A percentile compares a stretch with the other conserved stretches of the same genome.
phyloP scores from a whole-genome alignment of 345 rosid species.

The Orychophragmus violaceus region DNA sequence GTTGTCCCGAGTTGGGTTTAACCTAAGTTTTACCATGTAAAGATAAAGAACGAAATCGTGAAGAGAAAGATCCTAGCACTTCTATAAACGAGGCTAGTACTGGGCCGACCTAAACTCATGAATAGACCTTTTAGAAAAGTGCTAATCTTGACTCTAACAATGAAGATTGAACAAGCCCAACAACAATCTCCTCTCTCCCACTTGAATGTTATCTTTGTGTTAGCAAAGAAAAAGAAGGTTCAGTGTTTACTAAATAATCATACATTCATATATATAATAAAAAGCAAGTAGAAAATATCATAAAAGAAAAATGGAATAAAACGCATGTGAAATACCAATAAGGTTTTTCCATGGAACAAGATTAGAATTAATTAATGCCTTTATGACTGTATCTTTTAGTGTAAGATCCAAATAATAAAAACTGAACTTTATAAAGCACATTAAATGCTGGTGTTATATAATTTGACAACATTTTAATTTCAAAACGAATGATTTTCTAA shows the following conservation, averaged over 20 bases:
- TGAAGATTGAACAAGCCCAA: slow-evolving; percentile 1
- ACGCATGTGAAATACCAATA: slow-evolving; percentile 17
- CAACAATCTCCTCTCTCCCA: slow-evolving; percentile 5
- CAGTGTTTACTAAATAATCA: not conserved
- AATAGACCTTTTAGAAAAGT: too few relatives aligned
- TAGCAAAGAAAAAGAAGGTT: not conserved
- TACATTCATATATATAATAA: not conserved
- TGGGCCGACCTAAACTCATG: too few relatives aligned
- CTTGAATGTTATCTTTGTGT: not conserved
- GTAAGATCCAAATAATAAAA: not conserved
- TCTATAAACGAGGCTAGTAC: too few relatives aligned
- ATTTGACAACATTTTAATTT: not conserved
- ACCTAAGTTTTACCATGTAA: too few relatives aligned
- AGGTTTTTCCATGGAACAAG: not conserved
- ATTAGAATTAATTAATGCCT: slow-evolving; percentile 7
- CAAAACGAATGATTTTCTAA: not conserved
- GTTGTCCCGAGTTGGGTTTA: too few relatives aligned
- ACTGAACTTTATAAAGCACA: slow-evolving; percentile 6
- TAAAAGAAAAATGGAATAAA: not conserved
- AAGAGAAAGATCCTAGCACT: too few relatives aligned
- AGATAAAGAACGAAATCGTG: too few relatives aligned
- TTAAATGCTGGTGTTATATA: not conserved
- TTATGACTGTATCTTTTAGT: not conserved
- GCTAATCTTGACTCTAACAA: too few relatives aligned
- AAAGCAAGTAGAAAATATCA: not conserved